Conservation (phyloP, 2,329 filamentous ascomycete genomes). For the Aspergillus aculeatinus region DNA sequence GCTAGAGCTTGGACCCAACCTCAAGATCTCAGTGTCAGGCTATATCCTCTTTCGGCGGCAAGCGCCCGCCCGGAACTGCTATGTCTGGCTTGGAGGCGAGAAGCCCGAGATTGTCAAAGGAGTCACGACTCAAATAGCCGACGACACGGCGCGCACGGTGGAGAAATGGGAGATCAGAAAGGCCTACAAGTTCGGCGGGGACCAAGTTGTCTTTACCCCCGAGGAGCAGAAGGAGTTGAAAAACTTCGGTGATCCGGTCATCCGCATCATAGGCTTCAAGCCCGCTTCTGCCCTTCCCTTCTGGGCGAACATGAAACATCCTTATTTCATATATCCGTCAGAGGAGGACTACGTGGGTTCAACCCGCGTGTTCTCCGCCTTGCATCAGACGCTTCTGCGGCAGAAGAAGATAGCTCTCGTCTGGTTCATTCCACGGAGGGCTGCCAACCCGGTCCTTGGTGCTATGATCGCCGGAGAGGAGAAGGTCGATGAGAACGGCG, state of each 20-base stretch:
- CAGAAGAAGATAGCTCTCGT: constrained; percentile 79
- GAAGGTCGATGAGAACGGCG: constrained; percentile 62
- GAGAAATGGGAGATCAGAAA: constrained; percentile 82
- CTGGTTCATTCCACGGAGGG: constrained; percentile 83
- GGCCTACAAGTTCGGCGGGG: constrained; percentile 93
- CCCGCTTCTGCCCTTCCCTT: constrained; percentile 69
- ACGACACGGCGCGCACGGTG: constrained; percentile 73
- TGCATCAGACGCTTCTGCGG: constrained; percentile 81
- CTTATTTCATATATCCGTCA: constrained; percentile 89
- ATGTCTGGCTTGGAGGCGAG: constrained; percentile 85
- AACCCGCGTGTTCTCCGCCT: constrained; percentile 84
- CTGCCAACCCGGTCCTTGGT: constrained; percentile 75
- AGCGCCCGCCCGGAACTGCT: constrained; percentile 75
- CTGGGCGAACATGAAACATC: constrained; percentile 84
- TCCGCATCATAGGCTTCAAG: constrained; percentile 94
- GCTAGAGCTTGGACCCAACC: constrained; percentile 78
- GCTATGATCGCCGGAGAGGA: constrained; percentile 77
- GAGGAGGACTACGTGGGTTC: constrained; percentile 89
- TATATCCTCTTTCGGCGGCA: constrained; percentile 88
- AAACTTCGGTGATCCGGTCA: constrained; percentile 76
- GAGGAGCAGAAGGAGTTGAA: constrained; percentile 79
- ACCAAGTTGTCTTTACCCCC: constrained; percentile 79
- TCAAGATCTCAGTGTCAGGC: constrained; percentile 88
- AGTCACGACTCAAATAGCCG: constrained; percentile 71
- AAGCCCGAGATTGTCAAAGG: constrained; percentile 75